These are phyloP conservation scores for Sporisorium reilianum DNA, from an alignment of 1,284 basidiomycete species.

Conservation along the genomic window DNA sequence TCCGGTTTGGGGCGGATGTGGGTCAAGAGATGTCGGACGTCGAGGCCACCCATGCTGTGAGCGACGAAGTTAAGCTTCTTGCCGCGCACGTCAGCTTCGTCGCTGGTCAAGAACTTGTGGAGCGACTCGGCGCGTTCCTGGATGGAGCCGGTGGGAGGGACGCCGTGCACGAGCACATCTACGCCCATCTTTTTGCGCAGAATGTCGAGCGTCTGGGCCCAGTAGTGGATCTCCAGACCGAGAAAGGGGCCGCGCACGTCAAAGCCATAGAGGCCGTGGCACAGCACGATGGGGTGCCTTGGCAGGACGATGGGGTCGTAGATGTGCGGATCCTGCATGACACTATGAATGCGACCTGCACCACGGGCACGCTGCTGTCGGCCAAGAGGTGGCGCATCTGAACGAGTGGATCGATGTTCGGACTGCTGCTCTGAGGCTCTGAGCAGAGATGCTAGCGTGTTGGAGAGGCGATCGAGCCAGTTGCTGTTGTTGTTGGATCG, in stretches of 20 bases:
- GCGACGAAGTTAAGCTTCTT: slow-evolving; percentile 90
- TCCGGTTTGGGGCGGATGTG: slow-evolving; percentile 78
- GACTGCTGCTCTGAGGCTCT: slow-evolving; percentile 32
- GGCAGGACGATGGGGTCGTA: slow-evolving; percentile 78
- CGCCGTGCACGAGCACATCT: slow-evolving; percentile 93
- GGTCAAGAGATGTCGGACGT: slow-evolving; percentile 82
- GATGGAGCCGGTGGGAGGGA: slow-evolving; percentile 94
- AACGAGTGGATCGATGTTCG: slow-evolving; percentile 10
- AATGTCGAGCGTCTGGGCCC: slow-evolving; percentile 87
- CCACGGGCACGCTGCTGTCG: slow-evolving; percentile 23
- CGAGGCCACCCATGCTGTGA: slow-evolving; percentile 83
- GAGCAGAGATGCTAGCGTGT: slow-evolving; percentile 27
- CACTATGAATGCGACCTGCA: slow-evolving; percentile 41
- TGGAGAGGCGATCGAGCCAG: slow-evolving; percentile 41
- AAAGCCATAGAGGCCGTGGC: slow-evolving; percentile 91
- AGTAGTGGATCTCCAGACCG: slow-evolving; percentile 84
- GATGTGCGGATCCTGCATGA: slow-evolving; percentile 55
- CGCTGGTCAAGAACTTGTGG: slow-evolving; percentile 77
- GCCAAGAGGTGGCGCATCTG: slow-evolving; percentile 8
- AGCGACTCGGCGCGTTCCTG: slow-evolving; percentile 83
- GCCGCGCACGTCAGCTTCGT: slow-evolving; percentile 75
- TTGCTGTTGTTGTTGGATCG: slow-evolving; percentile 30
- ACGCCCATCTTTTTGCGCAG: slow-evolving; percentile 86
- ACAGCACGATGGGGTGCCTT: slow-evolving; percentile 89
- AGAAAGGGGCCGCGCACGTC: slow-evolving; percentile 85